Base-by-base conservation (phyloP, 2,329 filamentous ascomycete genomes). In the Arthrocladium fulminans region DNA sequence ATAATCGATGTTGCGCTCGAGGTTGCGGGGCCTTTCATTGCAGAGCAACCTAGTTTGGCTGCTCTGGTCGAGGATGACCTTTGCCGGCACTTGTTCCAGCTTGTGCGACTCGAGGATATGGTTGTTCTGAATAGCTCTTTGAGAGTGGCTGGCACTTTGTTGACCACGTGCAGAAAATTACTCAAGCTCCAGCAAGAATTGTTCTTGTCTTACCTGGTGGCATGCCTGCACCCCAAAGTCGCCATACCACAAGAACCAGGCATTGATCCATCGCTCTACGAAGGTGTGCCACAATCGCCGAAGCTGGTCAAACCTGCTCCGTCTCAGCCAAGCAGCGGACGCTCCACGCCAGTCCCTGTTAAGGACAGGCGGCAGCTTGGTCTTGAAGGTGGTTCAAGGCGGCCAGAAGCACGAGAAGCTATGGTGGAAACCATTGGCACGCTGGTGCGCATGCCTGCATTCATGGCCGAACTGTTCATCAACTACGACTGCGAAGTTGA, bases 401-500 rank as follows among this genome's bases (percentile, higher is more conserved):
- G 94, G 63, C 92, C 92, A 2, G 94, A 98, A 66, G 89, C 92
- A 24, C 79, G 92, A 57, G 92, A 98, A 71, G 89, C 92, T 25
- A 98, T 98, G 92, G 88, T 98, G 3, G 92, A 98, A 68, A 94
- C 86, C 58, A 84, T 98, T 38, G 89, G 90, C 29, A 88, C 90
- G 47, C 73, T 98, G 51, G 86, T 88, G 30, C 79, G 94, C 35
- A 95, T 98, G 73, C 88, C 92, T 0, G 89, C 83, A 35, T 98
- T 94, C 62, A 88, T 97, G 80, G 81, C 85, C 9, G 94, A 98
- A 65, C 75, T 98, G 6, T 98, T 96, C 63, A 81, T 97, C 67
- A 98, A 98, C 66, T 98, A 97, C 63, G 92, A 98, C 65, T 98
- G 90, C 61, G 89, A 97, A 61, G 82, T 88, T 45, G 87, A 98